Base-by-base conservation (phyloP, 1,284 basidiomycete species). In the Takashimella koratensis region DNA sequence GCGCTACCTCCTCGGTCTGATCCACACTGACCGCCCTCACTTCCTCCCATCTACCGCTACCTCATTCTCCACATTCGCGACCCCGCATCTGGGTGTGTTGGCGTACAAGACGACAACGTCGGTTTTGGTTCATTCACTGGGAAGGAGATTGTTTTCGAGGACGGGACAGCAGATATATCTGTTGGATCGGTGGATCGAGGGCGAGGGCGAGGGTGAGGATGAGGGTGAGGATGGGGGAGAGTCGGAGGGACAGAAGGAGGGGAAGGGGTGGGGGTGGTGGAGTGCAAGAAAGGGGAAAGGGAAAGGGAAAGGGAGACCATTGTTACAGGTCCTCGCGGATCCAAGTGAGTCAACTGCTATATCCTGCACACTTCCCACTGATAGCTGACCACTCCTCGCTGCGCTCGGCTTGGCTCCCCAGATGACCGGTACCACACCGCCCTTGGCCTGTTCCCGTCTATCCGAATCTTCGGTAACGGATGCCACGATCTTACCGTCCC, bases 401-500 rank as follows among this genome's bases (percentile, higher is more conserved):
- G n/a, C n/a, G n/a, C n/a, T 8, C 20, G 8, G 21, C 47, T 16
- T n/a, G 23, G 13, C 41, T 20, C 23, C 16, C 2, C 66, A 86
- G 88, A 86, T 22, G 82, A 82, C 19, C 77, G 87, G 47, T 97
- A 97, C 71, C 84, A 87, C 63, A 82, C 86, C 58, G 87, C 86
- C 1, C 78, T 97, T 25, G 58, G 79, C 0, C 74, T 77, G 20
- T 97, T 97, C 72, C 77, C 83, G 21, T 80, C 84, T 46, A 79
- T 92, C 40, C 79, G 84, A 51, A 83, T 97, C 57, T 91, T 91
- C 58, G 93, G 90, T 3, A 96, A 95, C 73, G 84, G 86, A 84
- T 76, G 88, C 40, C 84, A 88, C 64, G 90, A 93, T 65, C 57
- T 79, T 3, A 92, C 90, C 1, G 91, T 94, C 1, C 88, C 90